A percentile compares a stretch with the other conserved stretches of the same genome.
phyloP scores from a whole-genome alignment of 106 monocot species.

The Dioscorea dumetorum region DNA sequence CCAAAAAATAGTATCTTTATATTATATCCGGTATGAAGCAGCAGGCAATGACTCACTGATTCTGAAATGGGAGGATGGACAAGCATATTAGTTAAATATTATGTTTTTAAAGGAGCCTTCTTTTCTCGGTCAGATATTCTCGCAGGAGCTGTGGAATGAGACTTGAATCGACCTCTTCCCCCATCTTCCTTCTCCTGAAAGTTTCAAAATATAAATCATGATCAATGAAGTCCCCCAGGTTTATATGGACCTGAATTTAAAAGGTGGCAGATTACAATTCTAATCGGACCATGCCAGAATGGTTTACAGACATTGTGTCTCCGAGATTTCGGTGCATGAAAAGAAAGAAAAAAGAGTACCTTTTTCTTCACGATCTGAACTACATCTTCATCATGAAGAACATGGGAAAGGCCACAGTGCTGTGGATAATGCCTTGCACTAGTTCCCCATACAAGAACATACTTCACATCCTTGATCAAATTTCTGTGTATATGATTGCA shows the following conservation, averaged over 20 bases:
- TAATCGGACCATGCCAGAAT: no score
- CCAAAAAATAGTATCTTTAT: neutral
- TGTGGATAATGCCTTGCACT: conserved; percentile 97
- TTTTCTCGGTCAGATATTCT: conserved; percentile 96
- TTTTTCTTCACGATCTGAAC: conserved; percentile 99
- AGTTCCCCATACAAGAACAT: conserved; percentile 95
- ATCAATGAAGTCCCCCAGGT: neutral
- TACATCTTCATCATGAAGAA: conserved; percentile 91
- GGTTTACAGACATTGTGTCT: neutral
- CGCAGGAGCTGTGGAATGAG: conserved; percentile 76
- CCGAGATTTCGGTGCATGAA: neutral
- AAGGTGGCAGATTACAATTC: neutral
- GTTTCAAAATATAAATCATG: neutral
- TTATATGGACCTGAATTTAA: neutral
- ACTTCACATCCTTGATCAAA: conserved; percentile 90
- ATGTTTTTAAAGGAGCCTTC: conserved; percentile 92
- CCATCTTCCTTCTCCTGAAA: conserved; percentile 89
- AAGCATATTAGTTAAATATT: conserved; percentile 2
- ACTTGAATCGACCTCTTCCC: conserved; percentile 93
- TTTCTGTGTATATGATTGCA: conserved; percentile 97
- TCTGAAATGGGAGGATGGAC: neutral
- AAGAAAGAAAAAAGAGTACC: conserved; percentile 18
- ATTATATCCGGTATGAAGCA: neutral
- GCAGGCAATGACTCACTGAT: neutral
- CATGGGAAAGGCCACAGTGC: conserved; percentile 81